Conservation (phyloP, 192 early-diverging fungal species). For the Lobosporangium transversale region DNA sequence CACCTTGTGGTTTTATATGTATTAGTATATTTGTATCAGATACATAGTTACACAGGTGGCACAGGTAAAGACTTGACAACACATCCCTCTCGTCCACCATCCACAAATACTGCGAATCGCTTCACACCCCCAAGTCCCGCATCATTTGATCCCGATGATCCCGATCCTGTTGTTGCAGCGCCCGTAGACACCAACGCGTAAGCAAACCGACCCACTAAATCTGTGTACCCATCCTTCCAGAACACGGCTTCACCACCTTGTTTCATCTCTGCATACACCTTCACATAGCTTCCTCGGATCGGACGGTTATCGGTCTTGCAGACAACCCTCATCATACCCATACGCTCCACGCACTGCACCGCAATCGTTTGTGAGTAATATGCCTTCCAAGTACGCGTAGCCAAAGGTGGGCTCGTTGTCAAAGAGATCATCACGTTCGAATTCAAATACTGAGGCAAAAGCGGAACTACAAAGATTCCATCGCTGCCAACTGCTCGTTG, state of each 20-base stretch:
- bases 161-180: slow-evolving; percentile 3
- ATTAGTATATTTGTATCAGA: not conserved
- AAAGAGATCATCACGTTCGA: slow-evolving; percentile 52
- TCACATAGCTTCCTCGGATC: slow-evolving; percentile 58
- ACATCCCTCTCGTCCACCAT: slow-evolving; percentile 45
- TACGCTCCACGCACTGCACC: slow-evolving; percentile 53
- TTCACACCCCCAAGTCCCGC: slow-evolving; percentile 25
- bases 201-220: slow-evolving; percentile 59
- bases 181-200: slow-evolving; percentile 57
- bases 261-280: slow-evolving; percentile 59
- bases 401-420: slow-evolving; percentile 27
- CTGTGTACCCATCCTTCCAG: slow-evolving; percentile 67
- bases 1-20: no score
- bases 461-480: slow-evolving; percentile 33
- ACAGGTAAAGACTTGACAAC: slow-evolving; percentile 43
- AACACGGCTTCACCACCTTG: slow-evolving; percentile 29
- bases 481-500: slow-evolving; percentile 22
- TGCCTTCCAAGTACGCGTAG: slow-evolving; percentile 40
- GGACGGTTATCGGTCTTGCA: slow-evolving; percentile 40
- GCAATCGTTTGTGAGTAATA: slow-evolving; percentile 56
- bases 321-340: slow-evolving; percentile 51
- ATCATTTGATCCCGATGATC: not conserved
- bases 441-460: slow-evolving; percentile 38
- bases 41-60: slow-evolving; percentile 31
- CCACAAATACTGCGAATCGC: slow-evolving; percentile 47